These are phyloP conservation scores for Agrocybe praecox DNA, from an alignment of 768 basidiomycete genomes.

Conservation along the genomic window DNA sequence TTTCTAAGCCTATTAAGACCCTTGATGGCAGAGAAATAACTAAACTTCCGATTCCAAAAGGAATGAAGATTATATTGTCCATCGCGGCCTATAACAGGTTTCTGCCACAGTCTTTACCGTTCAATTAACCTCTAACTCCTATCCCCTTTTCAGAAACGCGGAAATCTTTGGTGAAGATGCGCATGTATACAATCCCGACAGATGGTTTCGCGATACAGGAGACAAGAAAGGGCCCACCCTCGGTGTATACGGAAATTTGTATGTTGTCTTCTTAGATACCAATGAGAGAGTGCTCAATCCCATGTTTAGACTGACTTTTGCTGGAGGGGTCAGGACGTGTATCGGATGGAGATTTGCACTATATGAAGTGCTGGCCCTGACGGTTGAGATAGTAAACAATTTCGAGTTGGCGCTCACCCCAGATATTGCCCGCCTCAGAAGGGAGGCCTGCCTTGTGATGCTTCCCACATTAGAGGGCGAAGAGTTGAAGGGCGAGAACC, in stretches of 20 bases:
- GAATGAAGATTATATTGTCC: slow-evolving; percentile 52
- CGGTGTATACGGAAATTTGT: slow-evolving; percentile 53
- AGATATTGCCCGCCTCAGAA: slow-evolving; percentile 39
- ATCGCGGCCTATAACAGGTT: slow-evolving; percentile 60
- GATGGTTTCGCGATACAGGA: slow-evolving; percentile 47
- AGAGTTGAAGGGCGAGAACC: slow-evolving; percentile 43
- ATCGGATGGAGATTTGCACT: slow-evolving; percentile 56
- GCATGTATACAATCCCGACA: slow-evolving; percentile 52
- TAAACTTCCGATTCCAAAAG: slow-evolving; percentile 51
- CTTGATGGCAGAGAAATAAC: slow-evolving; percentile 43
- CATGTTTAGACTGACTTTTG: slow-evolving; percentile 46
- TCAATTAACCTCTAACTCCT: neutral
- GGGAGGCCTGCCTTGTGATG: slow-evolving; percentile 51
- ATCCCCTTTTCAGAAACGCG: slow-evolving; percentile 35
- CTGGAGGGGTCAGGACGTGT: slow-evolving; percentile 48
- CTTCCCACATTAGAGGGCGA: slow-evolving; percentile 49
- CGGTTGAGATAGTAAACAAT: slow-evolving; percentile 59
- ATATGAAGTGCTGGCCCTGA: slow-evolving; percentile 57
- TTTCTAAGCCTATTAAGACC: slow-evolving; percentile 53
- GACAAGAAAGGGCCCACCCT: slow-evolving; percentile 41
- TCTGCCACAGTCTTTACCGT: neutral
- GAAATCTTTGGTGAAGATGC: slow-evolving; percentile 62
- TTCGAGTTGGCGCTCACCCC: slow-evolving; percentile 54
- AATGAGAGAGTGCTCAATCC: neutral
- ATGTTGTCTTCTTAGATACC: slow-evolving; percentile 13